Base-by-base conservation (phyloP, 345 rosid species). In the Clarkia xantiana region DNA sequence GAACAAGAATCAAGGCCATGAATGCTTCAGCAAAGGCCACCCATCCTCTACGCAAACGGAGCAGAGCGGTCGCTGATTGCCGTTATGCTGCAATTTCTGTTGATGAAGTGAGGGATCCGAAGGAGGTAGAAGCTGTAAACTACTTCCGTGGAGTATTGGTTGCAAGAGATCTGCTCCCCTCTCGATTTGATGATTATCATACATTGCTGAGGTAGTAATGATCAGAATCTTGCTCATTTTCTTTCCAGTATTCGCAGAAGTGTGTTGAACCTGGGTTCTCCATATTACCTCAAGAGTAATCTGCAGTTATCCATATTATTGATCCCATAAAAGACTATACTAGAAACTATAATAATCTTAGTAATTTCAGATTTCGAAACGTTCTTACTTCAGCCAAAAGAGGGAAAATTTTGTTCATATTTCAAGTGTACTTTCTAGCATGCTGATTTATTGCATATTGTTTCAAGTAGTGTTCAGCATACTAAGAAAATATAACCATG, bases 181-280 rank as follows among this genome's bases (percentile, higher is more conserved):
- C 74, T 42, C 66, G 77, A 4, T 86, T 74, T 16, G 94, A 90
- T 57, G 94, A 86, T 75, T 90, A 86, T 63, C 94, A 90, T 63
- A 90, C 94, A 18, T 71, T 90, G 71, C 66, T 90, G 76, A 86
- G 97, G 97, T 82, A 43, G 51, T 11, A 17, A 11, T 42, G 14
- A 38, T 22, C 14, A 51, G 10, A 29, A 29, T 29, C 36, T 29
- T 49, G 16, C 52, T 11, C 36, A 20, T 18, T 17, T 17, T 53
- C 7, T 39, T 12, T 20, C 13, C 9, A 19, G 15, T 20, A 9
- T 29, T 29, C n/a, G n/a, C n/a, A n/a, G n/a, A n/a, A n/a, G n/a
- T n/a, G n/a, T n/a, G n/a, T n/a, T n/a, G n/a, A n/a, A n/a, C n/a
- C n/a, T n/a, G n/a, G n/a, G n/a, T n/a, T n/a, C n/a, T n/a, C n/a